Percentiles rank a stretch among this genome's conserved stretches.
Evolutionary conservation across 768 basidiomycete species (phyloP).

Genomic region (Termitomyces sp.): DNA sequence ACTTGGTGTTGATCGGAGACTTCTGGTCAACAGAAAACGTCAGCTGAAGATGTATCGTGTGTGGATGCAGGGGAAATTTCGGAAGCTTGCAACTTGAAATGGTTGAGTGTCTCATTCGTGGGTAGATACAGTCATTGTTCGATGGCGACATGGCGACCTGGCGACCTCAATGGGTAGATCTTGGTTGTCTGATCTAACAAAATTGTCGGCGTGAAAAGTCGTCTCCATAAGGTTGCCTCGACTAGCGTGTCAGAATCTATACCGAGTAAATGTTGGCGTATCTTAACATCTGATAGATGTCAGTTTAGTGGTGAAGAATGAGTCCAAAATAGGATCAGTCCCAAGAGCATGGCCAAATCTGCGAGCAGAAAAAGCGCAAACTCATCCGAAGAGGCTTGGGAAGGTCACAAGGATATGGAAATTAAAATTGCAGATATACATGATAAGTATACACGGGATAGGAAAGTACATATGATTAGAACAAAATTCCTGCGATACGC

Average conservation of each 20-base stretch:
- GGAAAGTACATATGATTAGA: constrained; percentile 34
- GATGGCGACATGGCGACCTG: neutral
- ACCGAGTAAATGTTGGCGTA: neutral
- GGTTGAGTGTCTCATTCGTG: neutral
- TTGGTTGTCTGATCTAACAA: neutral
- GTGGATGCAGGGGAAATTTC: constrained; percentile 90
- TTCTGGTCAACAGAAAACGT: constrained; percentile 91
- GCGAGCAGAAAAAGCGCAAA: neutral
- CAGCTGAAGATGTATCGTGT: constrained; percentile 97
- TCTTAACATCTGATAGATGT: neutral
- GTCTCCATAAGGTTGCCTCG: no score
- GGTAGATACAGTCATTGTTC: neutral
- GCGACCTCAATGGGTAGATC: neutral
- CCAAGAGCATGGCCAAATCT: neutral
- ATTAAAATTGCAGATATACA: neutral
- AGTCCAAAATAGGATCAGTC: neutral
- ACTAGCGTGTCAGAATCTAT: neutral
- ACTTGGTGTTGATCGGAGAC: constrained; percentile 84
- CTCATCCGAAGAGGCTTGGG: neutral
- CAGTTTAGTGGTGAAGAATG: neutral
- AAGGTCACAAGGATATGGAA: neutral
- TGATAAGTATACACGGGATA: neutral
- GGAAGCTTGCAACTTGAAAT: constrained; percentile 36
- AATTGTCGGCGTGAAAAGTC: neutral
- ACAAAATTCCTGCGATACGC: constrained; percentile 49